These are phyloP conservation scores for Dactylellina haptotyla DNA, from an alignment of 2,329 filamentous ascomycete genomes.

Conservation along the genomic window DNA sequence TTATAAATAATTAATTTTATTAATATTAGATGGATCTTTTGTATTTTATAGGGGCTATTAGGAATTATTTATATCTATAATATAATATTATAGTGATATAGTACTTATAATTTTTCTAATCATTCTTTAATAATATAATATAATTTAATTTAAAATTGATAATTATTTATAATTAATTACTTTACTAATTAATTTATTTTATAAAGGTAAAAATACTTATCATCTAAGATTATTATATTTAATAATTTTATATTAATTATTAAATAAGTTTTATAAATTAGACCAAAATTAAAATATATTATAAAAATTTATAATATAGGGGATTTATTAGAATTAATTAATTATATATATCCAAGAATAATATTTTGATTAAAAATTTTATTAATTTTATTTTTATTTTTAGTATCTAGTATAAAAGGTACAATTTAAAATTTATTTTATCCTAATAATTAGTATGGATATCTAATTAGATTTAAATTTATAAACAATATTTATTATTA, in stretches of 20 bases:
- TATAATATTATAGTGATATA: not conserved
- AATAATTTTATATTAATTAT: not conserved
- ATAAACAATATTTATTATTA: constrained; percentile 1
- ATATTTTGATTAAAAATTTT: not conserved
- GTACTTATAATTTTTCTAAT: not conserved
- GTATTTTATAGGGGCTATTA: not conserved
- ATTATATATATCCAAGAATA: not conserved
- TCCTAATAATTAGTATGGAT: not conserved
- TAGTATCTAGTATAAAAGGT: not conserved
- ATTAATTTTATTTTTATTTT: not conserved
- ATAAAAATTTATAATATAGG: not conserved
- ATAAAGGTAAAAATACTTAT: not conserved
- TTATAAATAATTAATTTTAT: not conserved
- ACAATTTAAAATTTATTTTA: not conserved
- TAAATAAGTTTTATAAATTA: not conserved
- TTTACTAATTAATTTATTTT: constrained; percentile 3
- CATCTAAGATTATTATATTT: not conserved
- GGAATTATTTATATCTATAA: not conserved
- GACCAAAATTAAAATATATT: not conserved
- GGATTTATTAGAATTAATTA: not conserved
- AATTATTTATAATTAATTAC: not conserved
- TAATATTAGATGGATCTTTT: not conserved
- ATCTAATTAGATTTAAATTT: not conserved
- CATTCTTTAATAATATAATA: not conserved
- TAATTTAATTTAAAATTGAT: not conserved